Evolutionary conservation across 2,329 filamentous ascomycete genomes (phyloP).

Genomic region (Penicillium sp.): DNA sequence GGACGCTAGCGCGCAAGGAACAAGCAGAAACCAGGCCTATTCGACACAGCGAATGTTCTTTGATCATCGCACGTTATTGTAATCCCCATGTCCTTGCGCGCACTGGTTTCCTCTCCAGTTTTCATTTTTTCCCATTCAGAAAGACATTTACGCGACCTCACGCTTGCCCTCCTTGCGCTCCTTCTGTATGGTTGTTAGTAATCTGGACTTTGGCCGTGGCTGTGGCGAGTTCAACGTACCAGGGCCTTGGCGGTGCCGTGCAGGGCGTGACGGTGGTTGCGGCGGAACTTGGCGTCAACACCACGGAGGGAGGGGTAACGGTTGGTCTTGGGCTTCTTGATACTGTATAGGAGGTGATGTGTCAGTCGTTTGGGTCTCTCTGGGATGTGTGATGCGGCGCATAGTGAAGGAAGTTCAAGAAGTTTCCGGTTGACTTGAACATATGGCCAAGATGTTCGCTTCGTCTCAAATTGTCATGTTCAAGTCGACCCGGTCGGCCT

Average conservation of each 20-base stretch:
- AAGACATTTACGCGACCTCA: slow-evolving; percentile 68
- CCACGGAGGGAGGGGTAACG: slow-evolving; percentile 98
- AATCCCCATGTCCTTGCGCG: slow-evolving; percentile 34
- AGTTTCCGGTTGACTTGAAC: slow-evolving; percentile 1
- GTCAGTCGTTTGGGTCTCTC: slow-evolving; percentile 23
- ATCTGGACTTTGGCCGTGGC: not conserved
- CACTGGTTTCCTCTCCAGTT: slow-evolving; percentile 28
- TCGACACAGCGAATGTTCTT: slow-evolving; percentile 27
- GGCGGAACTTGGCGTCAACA: slow-evolving; percentile 98
- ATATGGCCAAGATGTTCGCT: not conserved
- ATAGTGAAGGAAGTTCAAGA: not conserved
- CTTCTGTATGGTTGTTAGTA: slow-evolving; percentile 66
- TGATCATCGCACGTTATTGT: slow-evolving; percentile 37
- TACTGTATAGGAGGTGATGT: slow-evolving; percentile 58
- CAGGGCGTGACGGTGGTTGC: slow-evolving; percentile 99
- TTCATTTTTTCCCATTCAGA: slow-evolving; percentile 29
- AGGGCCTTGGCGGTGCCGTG: slow-evolving; percentile 98
- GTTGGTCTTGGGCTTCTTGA: slow-evolving; percentile 99
- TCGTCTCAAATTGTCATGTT: slow-evolving; percentile 2
- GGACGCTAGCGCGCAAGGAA: slow-evolving; percentile 23
- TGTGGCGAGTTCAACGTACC: slow-evolving; percentile 61
- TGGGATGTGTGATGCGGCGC: not conserved
- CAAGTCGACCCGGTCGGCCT: slow-evolving; percentile 8
- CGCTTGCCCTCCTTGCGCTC: slow-evolving; percentile 96
- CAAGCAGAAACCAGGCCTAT: slow-evolving; percentile 29